phyloP scores from a whole-genome alignment of 2,329 filamentous ascomycete genomes.

The Venturia carpophila region DNA sequence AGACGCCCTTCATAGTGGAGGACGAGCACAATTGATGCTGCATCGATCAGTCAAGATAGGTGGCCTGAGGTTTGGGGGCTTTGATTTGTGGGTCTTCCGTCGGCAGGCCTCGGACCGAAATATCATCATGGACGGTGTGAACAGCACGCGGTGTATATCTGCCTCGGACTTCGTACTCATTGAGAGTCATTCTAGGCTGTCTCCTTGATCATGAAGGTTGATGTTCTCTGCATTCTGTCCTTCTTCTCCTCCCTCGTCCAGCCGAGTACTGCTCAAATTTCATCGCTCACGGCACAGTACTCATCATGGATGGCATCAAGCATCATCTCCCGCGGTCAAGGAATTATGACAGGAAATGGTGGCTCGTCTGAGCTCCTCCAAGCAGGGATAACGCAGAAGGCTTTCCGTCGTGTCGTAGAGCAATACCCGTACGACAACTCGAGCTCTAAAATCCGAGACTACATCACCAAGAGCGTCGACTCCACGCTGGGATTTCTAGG shows the following conservation, averaged over 20 bases:
- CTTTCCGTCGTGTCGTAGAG: constrained; percentile 23
- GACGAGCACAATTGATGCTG: no score
- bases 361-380: constrained; percentile 26
- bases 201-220: not conserved
- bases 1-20: no score
- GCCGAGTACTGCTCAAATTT: not conserved
- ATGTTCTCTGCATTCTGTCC: not conserved
- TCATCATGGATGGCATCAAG: constrained; percentile 26
- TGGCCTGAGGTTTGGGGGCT: no score
- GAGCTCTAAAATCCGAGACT: constrained; percentile 18
- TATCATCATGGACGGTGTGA: not conserved
- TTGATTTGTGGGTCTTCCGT: no score
- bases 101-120: not conserved
- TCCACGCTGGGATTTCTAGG: constrained; percentile 22
- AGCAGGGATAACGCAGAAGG: constrained; percentile 30
- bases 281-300: not conserved
- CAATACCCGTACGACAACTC: constrained; percentile 20
- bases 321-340: constrained; percentile 29
- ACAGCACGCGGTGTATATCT: not conserved
- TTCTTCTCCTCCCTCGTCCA: not conserved
- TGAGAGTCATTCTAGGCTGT: not conserved
- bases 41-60: no score
- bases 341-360: constrained; percentile 24
- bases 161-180: not conserved
- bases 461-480: constrained; percentile 23